Evolutionary conservation across 805 yeast species (phyloP).

Genomic region (Dipodascopsis tothii): DNA sequence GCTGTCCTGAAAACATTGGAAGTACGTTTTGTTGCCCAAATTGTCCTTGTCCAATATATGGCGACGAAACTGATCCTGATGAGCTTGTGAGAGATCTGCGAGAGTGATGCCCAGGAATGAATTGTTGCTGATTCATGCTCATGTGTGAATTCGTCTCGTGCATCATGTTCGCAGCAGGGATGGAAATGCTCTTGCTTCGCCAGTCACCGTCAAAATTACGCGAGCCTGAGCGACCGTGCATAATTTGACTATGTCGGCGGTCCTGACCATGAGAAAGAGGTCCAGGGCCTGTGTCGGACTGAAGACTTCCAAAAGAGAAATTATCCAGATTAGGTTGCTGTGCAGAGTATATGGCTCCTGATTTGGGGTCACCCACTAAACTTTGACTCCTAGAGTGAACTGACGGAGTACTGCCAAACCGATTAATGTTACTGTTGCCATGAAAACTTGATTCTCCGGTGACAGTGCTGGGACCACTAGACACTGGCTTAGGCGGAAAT

Average conservation of each 20-base stretch:
- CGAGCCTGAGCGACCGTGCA: slow-evolving; percentile 22
- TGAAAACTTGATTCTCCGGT: slow-evolving; percentile 25
- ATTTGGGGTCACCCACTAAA: no score
- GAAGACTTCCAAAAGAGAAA: no score
- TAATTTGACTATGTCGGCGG: no score
- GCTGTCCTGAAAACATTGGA: not conserved
- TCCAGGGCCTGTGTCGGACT: no score
- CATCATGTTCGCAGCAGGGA: not conserved
- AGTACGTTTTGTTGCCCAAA: not conserved
- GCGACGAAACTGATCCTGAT: not conserved
- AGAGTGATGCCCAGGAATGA: slow-evolving; percentile 72
- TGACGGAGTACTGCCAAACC: no score
- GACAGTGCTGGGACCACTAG: no score
- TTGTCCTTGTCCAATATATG: not conserved
- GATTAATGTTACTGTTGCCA: no score
- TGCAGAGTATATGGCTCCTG: no score
- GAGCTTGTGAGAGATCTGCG: slow-evolving; percentile 50
- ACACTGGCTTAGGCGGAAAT: slow-evolving; percentile 46
- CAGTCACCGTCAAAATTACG: slow-evolving; percentile 23
- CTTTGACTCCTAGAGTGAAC: no score
- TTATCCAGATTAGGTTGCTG: no score
- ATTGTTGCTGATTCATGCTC: slow-evolving; percentile 27
- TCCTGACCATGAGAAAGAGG: no score
- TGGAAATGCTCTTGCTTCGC: slow-evolving; percentile 11
- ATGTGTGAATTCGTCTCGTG: no score